Evolutionary conservation across 2,329 filamentous ascomycete species (phyloP).

Genomic region (Xylariaceae sp.): DNA sequence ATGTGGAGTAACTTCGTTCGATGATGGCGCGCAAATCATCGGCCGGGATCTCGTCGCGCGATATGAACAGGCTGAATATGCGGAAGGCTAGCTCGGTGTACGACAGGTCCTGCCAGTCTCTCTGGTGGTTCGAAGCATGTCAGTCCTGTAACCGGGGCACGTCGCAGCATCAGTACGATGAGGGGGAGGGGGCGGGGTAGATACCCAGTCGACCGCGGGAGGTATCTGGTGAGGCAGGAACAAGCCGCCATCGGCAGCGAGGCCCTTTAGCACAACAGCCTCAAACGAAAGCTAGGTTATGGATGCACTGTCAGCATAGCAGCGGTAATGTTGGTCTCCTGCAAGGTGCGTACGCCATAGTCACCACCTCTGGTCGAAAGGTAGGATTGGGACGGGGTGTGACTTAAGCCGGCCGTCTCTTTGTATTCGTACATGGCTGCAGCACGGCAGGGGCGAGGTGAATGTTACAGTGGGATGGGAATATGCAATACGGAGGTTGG

Average conservation of each 20-base stretch:
- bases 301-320: neutral
- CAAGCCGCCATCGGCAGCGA: slow-evolving; percentile 79
- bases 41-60: slow-evolving; percentile 71
- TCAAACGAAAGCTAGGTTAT: slow-evolving; percentile 90
- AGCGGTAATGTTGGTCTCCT: slow-evolving; percentile 1
- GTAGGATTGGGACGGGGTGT: slow-evolving; percentile 15
- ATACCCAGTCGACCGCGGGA: slow-evolving; percentile 38
- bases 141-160: too few species aligned
- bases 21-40: slow-evolving; percentile 80
- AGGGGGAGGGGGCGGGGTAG: neutral
- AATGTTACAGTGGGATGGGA: neutral
- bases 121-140: too few species aligned
- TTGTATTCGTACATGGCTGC: slow-evolving; percentile 5
- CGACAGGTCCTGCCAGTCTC: slow-evolving; percentile 70
- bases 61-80: slow-evolving; percentile 85
- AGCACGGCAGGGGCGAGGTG: neutral
- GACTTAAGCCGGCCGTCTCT: slow-evolving; percentile 11
- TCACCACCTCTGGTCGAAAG: slow-evolving; percentile 16
- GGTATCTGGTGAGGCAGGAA: slow-evolving; percentile 86
- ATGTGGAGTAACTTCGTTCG: slow-evolving; percentile 79
- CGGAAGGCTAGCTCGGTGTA: slow-evolving; percentile 79
- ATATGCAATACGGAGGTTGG: neutral
- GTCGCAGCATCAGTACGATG: neutral
- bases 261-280: slow-evolving; percentile 81
- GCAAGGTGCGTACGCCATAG: slow-evolving; percentile 13